phyloP scores from a whole-genome alignment of 495 filamentous ascomycete genomes.

The Aspergillus cavernicola region DNA sequence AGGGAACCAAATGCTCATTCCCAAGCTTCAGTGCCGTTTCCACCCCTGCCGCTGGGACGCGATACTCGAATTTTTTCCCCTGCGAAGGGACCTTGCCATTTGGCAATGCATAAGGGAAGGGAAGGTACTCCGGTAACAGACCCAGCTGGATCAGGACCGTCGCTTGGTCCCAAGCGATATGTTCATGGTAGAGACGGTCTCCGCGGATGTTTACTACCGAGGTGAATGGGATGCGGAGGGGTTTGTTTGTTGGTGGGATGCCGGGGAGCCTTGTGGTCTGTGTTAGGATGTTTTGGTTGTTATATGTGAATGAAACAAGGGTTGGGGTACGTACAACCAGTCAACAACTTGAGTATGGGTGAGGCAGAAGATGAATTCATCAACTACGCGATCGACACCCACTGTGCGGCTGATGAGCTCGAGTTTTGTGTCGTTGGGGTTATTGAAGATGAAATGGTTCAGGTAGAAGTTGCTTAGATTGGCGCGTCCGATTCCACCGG shows the following conservation, averaged over 20 bases:
- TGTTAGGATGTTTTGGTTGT: slow-evolving; percentile 28
- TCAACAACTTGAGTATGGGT: slow-evolving; percentile 65
- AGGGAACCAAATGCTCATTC: slow-evolving; percentile 53
- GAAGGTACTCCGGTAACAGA: slow-evolving; percentile 58
- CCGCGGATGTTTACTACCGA: slow-evolving; percentile 73
- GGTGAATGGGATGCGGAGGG: slow-evolving; percentile 65
- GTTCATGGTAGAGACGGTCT: slow-evolving; percentile 72
- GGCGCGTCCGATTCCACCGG: slow-evolving; percentile 66
- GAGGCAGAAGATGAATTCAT: slow-evolving; percentile 56
- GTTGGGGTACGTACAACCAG: slow-evolving; percentile 55
- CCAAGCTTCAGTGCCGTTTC: slow-evolving; percentile 63
- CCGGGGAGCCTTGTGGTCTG: slow-evolving; percentile 54
- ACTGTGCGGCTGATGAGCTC: slow-evolving; percentile 69
- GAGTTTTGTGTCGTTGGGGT: slow-evolving; percentile 60
- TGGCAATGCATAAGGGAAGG: slow-evolving; percentile 52
- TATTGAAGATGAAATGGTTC: slow-evolving; percentile 69
- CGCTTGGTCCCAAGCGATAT: slow-evolving; percentile 84
- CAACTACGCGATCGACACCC: slow-evolving; percentile 54
- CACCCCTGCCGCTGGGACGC: slow-evolving; percentile 63
- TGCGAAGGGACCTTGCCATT: slow-evolving; percentile 31
- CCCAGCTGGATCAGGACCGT: slow-evolving; percentile 71
- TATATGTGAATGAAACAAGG: slow-evolving; percentile 34
- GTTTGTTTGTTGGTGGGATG: slow-evolving; percentile 63
- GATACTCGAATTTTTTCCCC: slow-evolving; percentile 54
- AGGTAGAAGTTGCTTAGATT: slow-evolving; percentile 65